Percentiles rank a stretch among this genome's conserved stretches.
phyloP scores from a whole-genome alignment of 108 stramenopile species.

The Aurantiochytrium sp. region DNA sequence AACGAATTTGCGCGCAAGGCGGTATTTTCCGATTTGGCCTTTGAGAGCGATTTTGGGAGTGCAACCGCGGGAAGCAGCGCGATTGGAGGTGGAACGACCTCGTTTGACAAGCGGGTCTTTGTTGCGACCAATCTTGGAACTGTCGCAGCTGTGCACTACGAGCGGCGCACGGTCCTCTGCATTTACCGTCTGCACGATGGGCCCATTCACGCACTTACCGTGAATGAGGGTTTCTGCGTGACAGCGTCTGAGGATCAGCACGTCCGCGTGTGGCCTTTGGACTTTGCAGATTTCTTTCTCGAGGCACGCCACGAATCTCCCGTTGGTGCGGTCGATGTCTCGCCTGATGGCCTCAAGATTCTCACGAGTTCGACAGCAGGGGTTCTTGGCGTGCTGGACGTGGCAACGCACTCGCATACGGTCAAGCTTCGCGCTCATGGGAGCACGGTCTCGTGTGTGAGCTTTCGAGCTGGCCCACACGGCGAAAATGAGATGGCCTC shows the following conservation, averaged over 20 bases:
- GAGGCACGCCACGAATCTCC: constrained; percentile 42
- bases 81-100: neutral
- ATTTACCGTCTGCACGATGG: constrained; percentile 50
- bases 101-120: neutral
- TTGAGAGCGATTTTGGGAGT: constrained; percentile 21
- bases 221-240: constrained; percentile 47
- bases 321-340: neutral
- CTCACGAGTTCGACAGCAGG: constrained; percentile 21
- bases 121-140: constrained; percentile 32
- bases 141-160: constrained; percentile 45
- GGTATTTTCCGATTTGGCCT: constrained; percentile 47
- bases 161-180: constrained; percentile 38
- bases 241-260: constrained; percentile 39
- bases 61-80: neutral
- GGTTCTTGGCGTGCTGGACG: constrained; percentile 43
- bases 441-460: neutral
- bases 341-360: constrained; percentile 21
- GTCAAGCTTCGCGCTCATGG: constrained; percentile 43
- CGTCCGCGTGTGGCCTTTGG: constrained; percentile 59
- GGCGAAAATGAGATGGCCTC: constrained; percentile 16
- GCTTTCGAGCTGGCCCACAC: neutral
- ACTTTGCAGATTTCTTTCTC: constrained; percentile 52
- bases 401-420: constrained; percentile 40
- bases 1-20: constrained; percentile 45
- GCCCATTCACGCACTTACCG: constrained; percentile 30